phyloP scores from a whole-genome alignment of 495 filamentous ascomycete genomes.

The Hypoxylon fuscum region DNA sequence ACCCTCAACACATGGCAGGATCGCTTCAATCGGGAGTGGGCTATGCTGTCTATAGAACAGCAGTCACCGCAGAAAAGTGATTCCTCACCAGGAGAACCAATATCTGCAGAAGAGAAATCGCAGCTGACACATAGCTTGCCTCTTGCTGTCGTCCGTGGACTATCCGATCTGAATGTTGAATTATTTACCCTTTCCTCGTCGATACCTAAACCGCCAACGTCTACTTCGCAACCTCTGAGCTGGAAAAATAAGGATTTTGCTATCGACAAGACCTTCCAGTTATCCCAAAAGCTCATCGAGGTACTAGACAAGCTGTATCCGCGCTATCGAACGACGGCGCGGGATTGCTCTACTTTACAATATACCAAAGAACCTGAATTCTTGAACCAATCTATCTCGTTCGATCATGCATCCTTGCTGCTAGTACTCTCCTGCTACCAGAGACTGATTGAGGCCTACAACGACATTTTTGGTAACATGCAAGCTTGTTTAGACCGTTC shows the following conservation, averaged over 20 bases:
- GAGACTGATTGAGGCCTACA: neutral
- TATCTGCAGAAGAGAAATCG: neutral
- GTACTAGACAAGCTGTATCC: neutral
- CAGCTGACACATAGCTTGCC: neutral
- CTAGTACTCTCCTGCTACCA: conserved; percentile 6
- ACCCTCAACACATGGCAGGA: neutral
- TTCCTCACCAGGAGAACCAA: neutral
- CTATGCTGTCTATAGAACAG: conserved; percentile 1
- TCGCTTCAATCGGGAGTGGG: conserved; percentile 4
- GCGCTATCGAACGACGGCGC: too few species aligned
- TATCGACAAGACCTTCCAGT: conserved; percentile 1
- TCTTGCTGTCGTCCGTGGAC: neutral
- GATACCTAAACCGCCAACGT: neutral
- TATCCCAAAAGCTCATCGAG: conserved; percentile 1
- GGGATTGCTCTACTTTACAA: too few species aligned
- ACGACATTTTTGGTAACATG: conserved; percentile 5
- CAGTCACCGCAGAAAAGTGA: neutral
- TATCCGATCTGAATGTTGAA: neutral
- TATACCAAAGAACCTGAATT: neutral
- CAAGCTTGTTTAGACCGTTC: conserved; percentile 1
- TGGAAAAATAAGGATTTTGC: conserved; percentile 8
- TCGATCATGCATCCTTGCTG: conserved; percentile 1
- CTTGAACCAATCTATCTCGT: neutral
- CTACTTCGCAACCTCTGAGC: conserved; percentile 1
- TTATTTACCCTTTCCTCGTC: conserved; percentile 1